Base-by-base conservation (phyloP, 2,329 filamentous ascomycete genomes). In the Fusarium sarcochroum region DNA sequence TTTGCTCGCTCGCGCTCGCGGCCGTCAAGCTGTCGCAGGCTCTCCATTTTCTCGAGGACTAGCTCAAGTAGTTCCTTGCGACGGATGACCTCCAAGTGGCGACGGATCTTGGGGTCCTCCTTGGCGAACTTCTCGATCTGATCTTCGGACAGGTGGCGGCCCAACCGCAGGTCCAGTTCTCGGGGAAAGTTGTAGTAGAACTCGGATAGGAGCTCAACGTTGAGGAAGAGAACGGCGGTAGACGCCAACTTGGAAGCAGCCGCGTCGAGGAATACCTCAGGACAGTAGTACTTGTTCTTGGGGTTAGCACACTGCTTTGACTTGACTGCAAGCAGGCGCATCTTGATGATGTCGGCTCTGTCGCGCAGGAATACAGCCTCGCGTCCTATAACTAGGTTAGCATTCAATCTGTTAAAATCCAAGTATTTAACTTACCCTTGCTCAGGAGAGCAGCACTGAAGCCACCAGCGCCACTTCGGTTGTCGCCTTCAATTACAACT, bases 141-240 rank as follows among this genome's bases (percentile, higher is more conserved):
- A 7, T 90, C 89, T 56, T 91, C 89, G 34, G 89, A 88, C 63
- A 98, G 85, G 73, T 93, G 91, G 25, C 93, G 89, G 45, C 95
- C 93, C 13, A 99, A 90, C 34, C 94, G 89, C 62, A 91, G 83
- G 78, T 99, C 96, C 14, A 99, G 87, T 77, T 98, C 94, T 38
- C 96, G 89, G 1, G 96, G 96, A 80, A 99, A 99, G 77, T 96
- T 94, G 81, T 98, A 97, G 82, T 97, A 98, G 78, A 98, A 99
- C 76, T 99, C 97, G 3, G 93, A 95, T 18, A 99, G 87, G 20
- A 99, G 87, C 81, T 99, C 97, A 13, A 98, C 96, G 75, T 99
- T 98, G 30, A 99, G 87, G 85, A 99, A 99, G 1, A 99, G 88
- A 10, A 99, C 96, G 3, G 96, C 95, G 0, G 96, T 99, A 3